Percentiles rank a stretch among this genome's conserved stretches.
Conservation (phyloP, 2,329 filamentous ascomycete genomes). For the Diaporthe sp. region DNA sequence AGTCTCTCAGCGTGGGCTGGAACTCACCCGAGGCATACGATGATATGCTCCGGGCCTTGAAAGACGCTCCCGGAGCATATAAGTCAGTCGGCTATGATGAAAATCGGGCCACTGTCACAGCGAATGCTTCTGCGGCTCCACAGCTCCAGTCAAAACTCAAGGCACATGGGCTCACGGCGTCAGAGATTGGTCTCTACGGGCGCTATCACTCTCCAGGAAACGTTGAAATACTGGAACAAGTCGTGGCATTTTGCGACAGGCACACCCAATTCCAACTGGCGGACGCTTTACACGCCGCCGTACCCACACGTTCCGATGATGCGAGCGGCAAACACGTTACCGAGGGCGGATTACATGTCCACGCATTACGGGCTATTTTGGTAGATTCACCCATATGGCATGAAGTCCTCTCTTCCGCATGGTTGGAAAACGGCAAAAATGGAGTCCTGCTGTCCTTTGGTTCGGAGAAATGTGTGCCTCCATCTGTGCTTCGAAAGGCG, state of each 20-base stretch:
- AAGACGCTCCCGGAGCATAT: not conserved
- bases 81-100: conserved; percentile 13
- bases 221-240: conserved; percentile 33
- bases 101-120: conserved; percentile 14
- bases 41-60: not conserved
- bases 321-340: conserved; percentile 35
- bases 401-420: conserved; percentile 44
- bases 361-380: conserved; percentile 47
- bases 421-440: not conserved
- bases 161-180: not conserved
- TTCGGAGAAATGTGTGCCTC: conserved; percentile 48
- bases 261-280: conserved; percentile 46
- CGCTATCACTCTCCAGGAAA: conserved; percentile 16
- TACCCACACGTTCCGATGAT: conserved; percentile 41
- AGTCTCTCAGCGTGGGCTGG: conserved; percentile 4
- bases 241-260: conserved; percentile 43
- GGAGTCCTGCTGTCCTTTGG: conserved; percentile 44
- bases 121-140: not conserved
- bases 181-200: conserved; percentile 13
- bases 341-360: conserved; percentile 41
- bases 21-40: not conserved
- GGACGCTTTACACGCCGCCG: conserved; percentile 38
- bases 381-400: conserved; percentile 48
- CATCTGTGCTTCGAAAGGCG: conserved; percentile 41
- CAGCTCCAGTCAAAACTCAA: not conserved